phyloP scores from a whole-genome alignment of 306 rosid genomes.

The Medicago lupulina region DNA sequence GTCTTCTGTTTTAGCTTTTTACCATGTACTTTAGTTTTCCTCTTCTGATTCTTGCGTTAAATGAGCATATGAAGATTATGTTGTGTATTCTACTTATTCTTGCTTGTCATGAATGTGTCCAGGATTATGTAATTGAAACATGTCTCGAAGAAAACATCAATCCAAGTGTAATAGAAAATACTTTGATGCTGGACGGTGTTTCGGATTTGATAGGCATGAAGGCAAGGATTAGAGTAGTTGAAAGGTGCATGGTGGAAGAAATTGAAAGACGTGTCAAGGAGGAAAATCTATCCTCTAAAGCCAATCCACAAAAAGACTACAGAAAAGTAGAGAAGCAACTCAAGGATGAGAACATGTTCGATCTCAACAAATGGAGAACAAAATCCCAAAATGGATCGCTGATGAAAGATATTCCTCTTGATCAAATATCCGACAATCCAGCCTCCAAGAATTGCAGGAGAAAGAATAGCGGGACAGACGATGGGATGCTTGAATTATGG shows the following conservation, averaged over 20 bases:
- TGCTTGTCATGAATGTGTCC: conserved; percentile 44
- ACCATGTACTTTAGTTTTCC: conserved; percentile 5
- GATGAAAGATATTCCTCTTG: conserved; percentile 94
- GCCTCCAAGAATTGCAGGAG: conserved; percentile 60
- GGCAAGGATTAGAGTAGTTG: conserved; percentile 65
- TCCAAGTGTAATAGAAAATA: conserved; percentile 44
- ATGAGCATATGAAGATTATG: conserved; percentile 6
- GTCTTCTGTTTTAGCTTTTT: conserved; percentile 30
- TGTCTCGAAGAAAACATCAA: conserved; percentile 46
- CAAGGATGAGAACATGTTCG: conserved; percentile 34
- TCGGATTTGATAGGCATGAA: conserved; percentile 70
- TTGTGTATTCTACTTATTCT: conserved; percentile 38
- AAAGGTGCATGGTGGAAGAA: conserved; percentile 63
- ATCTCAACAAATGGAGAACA: conserved; percentile 47
- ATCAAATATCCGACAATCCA: conserved; percentile 73
- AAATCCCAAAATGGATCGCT: conserved; percentile 59
- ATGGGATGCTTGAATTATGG: conserved; percentile 95
- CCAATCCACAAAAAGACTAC: conserved; percentile 35
- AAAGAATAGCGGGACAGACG: conserved; percentile 62
- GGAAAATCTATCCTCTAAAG: conserved; percentile 39
- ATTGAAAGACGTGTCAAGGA: conserved; percentile 52
- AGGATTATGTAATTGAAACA: conserved; percentile 55
- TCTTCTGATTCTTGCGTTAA: conserved; percentile 18
- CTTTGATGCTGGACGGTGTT: conserved; percentile 54
- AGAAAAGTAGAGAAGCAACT: conserved; percentile 49